A percentile compares a stretch with the other conserved stretches of the same genome.
Conservation (phyloP, 345 rosid species). For the Excoecaria cochinchinensis region DNA sequence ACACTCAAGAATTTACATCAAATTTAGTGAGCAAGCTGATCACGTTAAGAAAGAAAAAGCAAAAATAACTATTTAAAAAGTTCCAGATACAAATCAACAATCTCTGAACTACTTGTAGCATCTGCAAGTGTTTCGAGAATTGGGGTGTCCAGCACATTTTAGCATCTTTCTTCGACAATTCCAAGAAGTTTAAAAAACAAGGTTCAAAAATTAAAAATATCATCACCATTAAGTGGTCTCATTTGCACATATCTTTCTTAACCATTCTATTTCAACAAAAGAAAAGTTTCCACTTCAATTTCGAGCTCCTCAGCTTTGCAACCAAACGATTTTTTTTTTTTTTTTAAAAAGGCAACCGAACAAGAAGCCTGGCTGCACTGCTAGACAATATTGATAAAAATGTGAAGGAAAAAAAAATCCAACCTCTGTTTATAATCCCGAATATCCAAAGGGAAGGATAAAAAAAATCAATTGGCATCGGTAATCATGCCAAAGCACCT, state of each 20-base stretch:
- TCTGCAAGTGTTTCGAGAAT: too few relatives aligned
- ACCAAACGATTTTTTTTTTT: too few relatives aligned
- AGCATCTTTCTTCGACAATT: too few relatives aligned
- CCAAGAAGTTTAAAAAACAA: too few relatives aligned
- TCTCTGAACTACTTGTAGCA: too few relatives aligned
- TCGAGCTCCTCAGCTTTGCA: not conserved
- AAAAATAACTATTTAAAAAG: too few relatives aligned
- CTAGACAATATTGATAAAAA: not conserved
- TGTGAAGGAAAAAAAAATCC: not conserved
- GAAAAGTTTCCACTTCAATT: not conserved
- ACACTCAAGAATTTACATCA: not conserved
- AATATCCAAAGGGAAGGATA: not conserved
- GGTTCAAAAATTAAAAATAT: too few relatives aligned
- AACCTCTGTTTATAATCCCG: not conserved
- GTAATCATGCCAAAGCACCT: conserved; percentile 3
- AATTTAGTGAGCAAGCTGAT: not conserved
- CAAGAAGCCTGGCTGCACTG: not conserved
- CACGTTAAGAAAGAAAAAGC: too few relatives aligned
- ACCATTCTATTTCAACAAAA: not conserved
- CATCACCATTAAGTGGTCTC: too few relatives aligned
- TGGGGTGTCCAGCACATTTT: too few relatives aligned
- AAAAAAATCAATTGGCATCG: not conserved
- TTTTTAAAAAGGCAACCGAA: not conserved
- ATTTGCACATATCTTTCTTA: too few relatives aligned
- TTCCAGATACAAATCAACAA: too few relatives aligned